Conservation (phyloP, 2,329 filamentous ascomycete species). For the Trichoderma semiorbis region DNA sequence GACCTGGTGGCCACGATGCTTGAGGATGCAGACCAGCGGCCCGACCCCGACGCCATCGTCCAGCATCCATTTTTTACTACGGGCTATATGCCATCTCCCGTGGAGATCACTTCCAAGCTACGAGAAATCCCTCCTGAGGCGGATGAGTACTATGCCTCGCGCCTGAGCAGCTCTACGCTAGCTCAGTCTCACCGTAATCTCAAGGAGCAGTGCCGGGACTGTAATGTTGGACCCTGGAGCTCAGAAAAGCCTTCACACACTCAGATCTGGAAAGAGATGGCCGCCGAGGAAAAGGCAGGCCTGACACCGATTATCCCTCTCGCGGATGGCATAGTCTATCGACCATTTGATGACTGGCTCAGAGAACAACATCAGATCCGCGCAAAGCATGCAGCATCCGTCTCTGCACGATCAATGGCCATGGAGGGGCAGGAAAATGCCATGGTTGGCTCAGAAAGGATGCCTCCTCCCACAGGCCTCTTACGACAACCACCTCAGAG, state of each 20-base stretch:
- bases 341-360: conserved; percentile 60
- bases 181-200: conserved; percentile 50
- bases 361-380: conserved; percentile 49
- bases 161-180: conserved; percentile 44
- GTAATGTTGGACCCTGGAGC: conserved; percentile 56
- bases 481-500: conserved; percentile 58
- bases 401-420: conserved; percentile 28
- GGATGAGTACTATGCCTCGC: conserved; percentile 54
- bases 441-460: conserved; percentile 31
- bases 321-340: conserved; percentile 59
- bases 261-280: conserved; percentile 63
- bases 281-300: conserved; percentile 64
- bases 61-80: conserved; percentile 76
- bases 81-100: conserved; percentile 65
- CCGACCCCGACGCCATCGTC: conserved; percentile 73
- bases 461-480: conserved; percentile 36
- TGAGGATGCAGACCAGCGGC: conserved; percentile 69
- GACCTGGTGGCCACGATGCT: conserved; percentile 74
- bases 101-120: conserved; percentile 57
- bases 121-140: conserved; percentile 56
- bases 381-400: conserved; percentile 30
- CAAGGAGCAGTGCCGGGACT: conserved; percentile 55
- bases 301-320: conserved; percentile 62
- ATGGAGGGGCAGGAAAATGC: conserved; percentile 34
- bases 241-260: conserved; percentile 46